Base-by-base conservation (phyloP, 257 asterid genomes). In the Vinca minor region DNA sequence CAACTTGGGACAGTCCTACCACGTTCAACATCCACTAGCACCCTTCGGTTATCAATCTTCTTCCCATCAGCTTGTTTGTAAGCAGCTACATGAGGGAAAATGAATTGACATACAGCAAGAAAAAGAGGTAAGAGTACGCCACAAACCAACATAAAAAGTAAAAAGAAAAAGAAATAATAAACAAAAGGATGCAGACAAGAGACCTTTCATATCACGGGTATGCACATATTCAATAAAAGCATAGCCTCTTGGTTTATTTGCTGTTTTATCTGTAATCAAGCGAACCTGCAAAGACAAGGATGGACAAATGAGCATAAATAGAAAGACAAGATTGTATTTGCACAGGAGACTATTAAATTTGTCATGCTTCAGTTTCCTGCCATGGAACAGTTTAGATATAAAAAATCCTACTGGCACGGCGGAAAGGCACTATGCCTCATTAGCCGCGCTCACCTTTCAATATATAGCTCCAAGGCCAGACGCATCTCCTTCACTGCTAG, bases 391-490 rank as follows among this genome's bases (percentile, higher is more conserved):
- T n/a, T 73, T 65, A 62, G 57, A 45, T 66, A 67, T 74, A 66
- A 69, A 80, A 73, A 85, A 80, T 84, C 94, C 88, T 76, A 83
- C 74, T 76, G 91, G 99, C 99, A 93, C 96, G 95, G 98, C 98
- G 74, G 84, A 72, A 82, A 84, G 96, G 97, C 99, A 83, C 74
- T 74, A 79, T 59, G 94, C 98, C 98, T 84, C 84, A 82, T 78
- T 81, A 86, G 95, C 96, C 96, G 96, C 86, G 98, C 98, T 86
- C 96, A 88, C 98, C 96, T 91, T 88, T 91, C 73, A 81, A 74
- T 77, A 84, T 58, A 83, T 88, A 83, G 92, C 98, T 83, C 83
- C 95, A 91, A 83, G 78, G 89, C 86, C 72, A 87, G 95, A 89
- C 60, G 95, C 87, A 79, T 85, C 99, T 85, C 88, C 95, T 76